Base-by-base conservation (phyloP, 352 stramenopile species). In the Pythium vanterpoolii region DNA sequence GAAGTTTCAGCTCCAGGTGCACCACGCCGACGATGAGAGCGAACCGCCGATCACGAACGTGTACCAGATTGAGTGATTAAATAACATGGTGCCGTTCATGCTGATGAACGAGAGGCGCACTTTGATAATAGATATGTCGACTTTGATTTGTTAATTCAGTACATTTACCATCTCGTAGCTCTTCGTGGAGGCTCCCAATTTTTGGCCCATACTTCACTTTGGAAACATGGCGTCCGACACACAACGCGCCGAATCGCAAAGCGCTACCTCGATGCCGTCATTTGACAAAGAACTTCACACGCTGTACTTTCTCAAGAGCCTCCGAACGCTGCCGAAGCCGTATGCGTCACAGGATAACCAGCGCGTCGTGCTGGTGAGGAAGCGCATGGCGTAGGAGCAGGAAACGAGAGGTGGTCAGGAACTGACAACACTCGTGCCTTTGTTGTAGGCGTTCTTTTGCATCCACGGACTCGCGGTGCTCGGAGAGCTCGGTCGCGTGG, bases 1-100 rank as follows among this genome's bases (percentile, higher is more conserved):
- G 62, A 90, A 92, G 75, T 90, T 91, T 48, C 79, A 92, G 43
- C 89, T 87, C 62, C 73, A 77, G 47, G 68, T 95, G 11, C 72
- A 77, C 51, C 83, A 79, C 48, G 68, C 72, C 14, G 86, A 92
- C 43, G 81, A 93, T 39, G 65, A 82, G 51, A 79, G 65, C 54
- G 69, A 76, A 56, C 51, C 69, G 16, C 69, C 66, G 38, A 63
- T 76, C 42, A 78, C 77, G 19, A 78, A 78, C 59, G 73, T 92
- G 42, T 95, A 92, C 72, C 86, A 93, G 76, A 91, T 93, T 61
- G 86, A 95, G 74, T 95, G 86, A 85, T 49, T 57, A 58, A 62
- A 57, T 62, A 55, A 60, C 50, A 33, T 50, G 43, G 53, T 44
- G 27, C 23, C 16, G 26, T 27, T 31, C 26, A 30, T 8, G 19